Evolutionary conservation across 2,329 filamentous ascomycete genomes (phyloP).

Genomic region (Fusarium veterinarium): DNA sequence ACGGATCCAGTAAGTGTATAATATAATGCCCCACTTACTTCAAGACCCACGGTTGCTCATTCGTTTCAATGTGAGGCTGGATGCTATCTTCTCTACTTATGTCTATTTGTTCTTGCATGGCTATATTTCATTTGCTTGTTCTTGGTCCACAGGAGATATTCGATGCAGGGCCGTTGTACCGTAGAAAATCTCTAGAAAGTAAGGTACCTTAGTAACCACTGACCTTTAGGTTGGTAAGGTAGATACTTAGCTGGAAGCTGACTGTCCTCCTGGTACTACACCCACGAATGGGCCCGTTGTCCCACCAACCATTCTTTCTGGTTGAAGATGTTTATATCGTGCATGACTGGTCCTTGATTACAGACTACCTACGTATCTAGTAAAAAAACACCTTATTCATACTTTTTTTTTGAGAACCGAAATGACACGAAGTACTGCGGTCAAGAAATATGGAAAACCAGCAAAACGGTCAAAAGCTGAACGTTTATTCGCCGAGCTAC

Average conservation of each 20-base stretch:
- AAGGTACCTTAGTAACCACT: neutral
- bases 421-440: slow-evolving; percentile 59
- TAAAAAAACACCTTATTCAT: neutral
- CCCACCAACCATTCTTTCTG: slow-evolving; percentile 36
- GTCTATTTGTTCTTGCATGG: slow-evolving; percentile 3
- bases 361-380: neutral
- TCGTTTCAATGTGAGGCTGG: slow-evolving; percentile 13
- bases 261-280: neutral
- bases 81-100: slow-evolving; percentile 6
- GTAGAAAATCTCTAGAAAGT: slow-evolving; percentile 4
- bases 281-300: slow-evolving; percentile 27
- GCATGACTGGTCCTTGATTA: neutral
- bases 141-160: neutral
- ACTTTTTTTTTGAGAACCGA: slow-evolving; percentile 18
- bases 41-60: slow-evolving; percentile 52
- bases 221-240: neutral
- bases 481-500: slow-evolving; percentile 63
- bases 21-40: slow-evolving; percentile 52
- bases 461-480: slow-evolving; percentile 60
- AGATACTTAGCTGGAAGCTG: neutral
- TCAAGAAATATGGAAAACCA: slow-evolving; percentile 64
- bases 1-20: slow-evolving; percentile 32
- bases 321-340: neutral
- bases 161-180: neutral
- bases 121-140: slow-evolving; percentile 1